A percentile compares a stretch with the other conserved stretches of the same genome.
Conservation (phyloP, 202 grass and related monocot species). For the Cymbopogon flexuosus region DNA sequence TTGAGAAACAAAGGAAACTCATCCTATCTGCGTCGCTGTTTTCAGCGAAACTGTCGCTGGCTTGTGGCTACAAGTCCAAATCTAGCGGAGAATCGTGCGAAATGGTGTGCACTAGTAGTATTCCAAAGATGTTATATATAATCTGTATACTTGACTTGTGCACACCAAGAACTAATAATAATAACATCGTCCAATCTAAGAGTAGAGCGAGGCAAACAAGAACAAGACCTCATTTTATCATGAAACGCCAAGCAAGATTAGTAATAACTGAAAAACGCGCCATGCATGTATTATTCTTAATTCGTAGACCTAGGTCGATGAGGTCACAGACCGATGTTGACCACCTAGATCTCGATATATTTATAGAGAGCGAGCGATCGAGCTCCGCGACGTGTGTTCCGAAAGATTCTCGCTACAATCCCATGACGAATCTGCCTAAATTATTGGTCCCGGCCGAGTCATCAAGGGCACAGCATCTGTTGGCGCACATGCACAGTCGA, state of each 20-base stretch:
- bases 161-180: not conserved
- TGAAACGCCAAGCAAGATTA: not conserved
- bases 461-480: constrained; percentile 12
- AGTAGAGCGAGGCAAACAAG: not conserved
- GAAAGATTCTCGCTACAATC: constrained; percentile 23
- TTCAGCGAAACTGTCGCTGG: not conserved
- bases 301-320: not conserved
- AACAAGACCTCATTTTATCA: not conserved
- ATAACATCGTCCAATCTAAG: not conserved
- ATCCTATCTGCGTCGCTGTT: not conserved
- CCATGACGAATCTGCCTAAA: not conserved
- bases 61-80: not conserved
- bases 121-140: too few species aligned
- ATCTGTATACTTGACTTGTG: too few species aligned
- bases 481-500: constrained; percentile 29
- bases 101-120: too few species aligned
- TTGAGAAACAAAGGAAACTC: not conserved
- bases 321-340: not conserved
- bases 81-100: not conserved
- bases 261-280: too few species aligned
- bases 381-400: not conserved
- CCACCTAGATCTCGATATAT: constrained; percentile 21
- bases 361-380: not conserved
- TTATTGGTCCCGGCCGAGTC: constrained; percentile 20
- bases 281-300: too few species aligned